Base-by-base conservation (phyloP, 176 grass and related monocot genomes). In the Echinochloa phyllopogon region DNA sequence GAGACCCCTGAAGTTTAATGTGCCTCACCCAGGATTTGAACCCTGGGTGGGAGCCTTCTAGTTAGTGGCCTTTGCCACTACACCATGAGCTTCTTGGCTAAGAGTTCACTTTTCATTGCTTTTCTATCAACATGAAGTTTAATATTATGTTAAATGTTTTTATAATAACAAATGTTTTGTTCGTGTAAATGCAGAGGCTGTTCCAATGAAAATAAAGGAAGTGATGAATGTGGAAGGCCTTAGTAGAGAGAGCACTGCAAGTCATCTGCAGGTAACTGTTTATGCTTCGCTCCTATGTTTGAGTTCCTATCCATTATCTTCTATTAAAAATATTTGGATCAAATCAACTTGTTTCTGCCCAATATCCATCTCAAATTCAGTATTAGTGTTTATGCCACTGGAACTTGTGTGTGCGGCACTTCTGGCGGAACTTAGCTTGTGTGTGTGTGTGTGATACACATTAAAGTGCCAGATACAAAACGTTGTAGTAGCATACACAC, bases 231-330 rank as follows among this genome's bases (percentile, higher is more conserved):
- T 90, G 4, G 66, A 88, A 3, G 25, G 86, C 24, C 64, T 94
- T 15, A 97, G 76, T 5, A 90, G 92, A 83, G 87, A 92, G 62
- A 86, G 87, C 78, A 61, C 94, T 15, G 89, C 92, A 24, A 97
- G 94, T 59, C 94, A 97, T 82, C 51, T 97, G 29, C 92, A 97
- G 84, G 29, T 33, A 33, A 33, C 29, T 33, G 29, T 33, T 33
- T 33, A 33, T 33, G 29, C 29, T 33, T 33, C 1, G 29, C 29
- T 33, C 29, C 29, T 33, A 33, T 33, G 94, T 90, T 76, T 69
- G 69, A 3, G 82, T 77, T 45, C 41, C 3, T 18, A 65, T 77
- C 14, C 2, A 4, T 36, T 65, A 0, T 48, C 37, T 59, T 8
- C 25, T 9, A 55, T 43, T 16, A 23, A 73, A 11, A 6, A 43